Base-by-base conservation (phyloP, 192 early-diverging fungal species). In the Chytriomyces sp. region DNA sequence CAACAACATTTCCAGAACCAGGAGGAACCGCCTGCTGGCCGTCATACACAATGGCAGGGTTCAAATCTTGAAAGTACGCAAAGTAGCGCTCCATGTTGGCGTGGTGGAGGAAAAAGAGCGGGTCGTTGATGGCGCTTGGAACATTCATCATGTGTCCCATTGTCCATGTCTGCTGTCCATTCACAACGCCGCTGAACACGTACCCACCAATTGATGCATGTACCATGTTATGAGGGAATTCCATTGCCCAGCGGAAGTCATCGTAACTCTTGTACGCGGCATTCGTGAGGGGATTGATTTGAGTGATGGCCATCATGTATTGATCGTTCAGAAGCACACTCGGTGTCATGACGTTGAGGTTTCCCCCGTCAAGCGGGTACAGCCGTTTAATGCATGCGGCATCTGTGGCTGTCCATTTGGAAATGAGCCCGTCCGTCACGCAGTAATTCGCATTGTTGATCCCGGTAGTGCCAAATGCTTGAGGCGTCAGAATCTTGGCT, bases 41-140 rank as follows among this genome's bases (percentile, higher is more conserved):
- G 26, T 10, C 45, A 48, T 71, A 71, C 18, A 8, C 77, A 11
- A 77, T 7, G 20, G 44, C 50, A 28, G 82, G 80, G 64, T 82
- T 28, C 7, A 53, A 67, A 0, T 59, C 11, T 64, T 84, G 82
- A 76, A 81, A 83, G 0, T 43, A 5, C 26, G 26, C 48, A 76
- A 78, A 86, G 43, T 81, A 59, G 26, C 82, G 75, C 64, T 86
- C 85, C 26, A 86, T 83, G 63, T 86, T 86, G 62, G 7, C 18
- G 74, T 86, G 85, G 69, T 86, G 85, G 18, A 86, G 18, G 61
- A 59, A 86, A 62, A 86, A 86, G 53, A 86, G 43, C 24, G 79
- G 82, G 72, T 86, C 84, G 70, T 79, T 80, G 47, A 72, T 11
- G 47, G 78, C 76, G 16, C 20, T 72, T 13, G 10, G 10, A 57